Evolutionary conservation across 2,329 filamentous ascomycete genomes (phyloP), one percentile per base, ranked within the genome.

Genomic region (Aureobasidium sp.): DNA sequence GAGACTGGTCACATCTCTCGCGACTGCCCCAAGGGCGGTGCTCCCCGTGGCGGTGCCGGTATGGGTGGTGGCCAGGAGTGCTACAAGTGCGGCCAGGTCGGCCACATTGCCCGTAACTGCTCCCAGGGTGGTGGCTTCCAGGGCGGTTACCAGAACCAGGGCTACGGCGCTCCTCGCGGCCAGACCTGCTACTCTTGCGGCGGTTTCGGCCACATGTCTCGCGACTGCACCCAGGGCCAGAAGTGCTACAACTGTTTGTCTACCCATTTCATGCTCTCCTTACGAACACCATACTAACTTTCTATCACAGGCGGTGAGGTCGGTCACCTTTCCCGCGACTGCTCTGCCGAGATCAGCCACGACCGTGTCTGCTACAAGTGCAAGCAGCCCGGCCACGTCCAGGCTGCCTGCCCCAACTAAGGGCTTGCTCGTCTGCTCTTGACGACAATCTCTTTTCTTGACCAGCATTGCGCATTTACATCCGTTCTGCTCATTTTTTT

Each of bases 321-420:
- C 69, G 93, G 94, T 65, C 93, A 97, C 79, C 86, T 97, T 76
- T 95, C 90, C 67, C 89, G 93, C 67, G 94, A 99, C 78, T 99
- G 94, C 84, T 89, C 92, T 70, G 92, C 93, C 75, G 93, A 96
- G 79, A 89, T 90, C 63, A 85, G 86, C 69, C 84, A 85, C 73
- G 93, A 97, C 84, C 93, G 95, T 76, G 91, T 96, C 75, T 99
- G 94, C 88, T 99, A 99, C 86, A 96, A 95, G 83, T 97, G 86
- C 83, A 86, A 86, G 79, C 83, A 88, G 77, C 83, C 86, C 68
- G 92, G 93, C 70, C 93, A 97, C 80, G 88, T 97, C 75, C 93
- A 97, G 85, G 86, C 90, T 70, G 86, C 89, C 72, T 99, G 94
- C 87, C 90, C 93, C 72, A 91, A 89, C 82, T 90, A 88, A 78